Evolutionary conservation across 768 basidiomycete species (phyloP).

Genomic region (Suillus sp.): DNA sequence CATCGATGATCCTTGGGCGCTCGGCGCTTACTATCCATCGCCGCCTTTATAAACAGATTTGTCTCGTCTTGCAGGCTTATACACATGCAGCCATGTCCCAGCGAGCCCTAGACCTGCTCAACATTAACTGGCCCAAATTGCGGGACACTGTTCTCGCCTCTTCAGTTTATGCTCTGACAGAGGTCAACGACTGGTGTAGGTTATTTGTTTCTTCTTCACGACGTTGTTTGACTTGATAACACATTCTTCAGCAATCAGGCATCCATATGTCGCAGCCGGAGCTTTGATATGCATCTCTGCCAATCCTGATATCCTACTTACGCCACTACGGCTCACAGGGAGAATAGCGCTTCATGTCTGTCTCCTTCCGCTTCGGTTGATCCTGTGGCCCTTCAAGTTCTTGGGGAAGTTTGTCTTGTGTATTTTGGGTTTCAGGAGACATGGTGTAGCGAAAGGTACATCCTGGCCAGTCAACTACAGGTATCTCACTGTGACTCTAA

Average conservation of each 20-base stretch:
- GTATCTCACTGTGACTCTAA: neutral
- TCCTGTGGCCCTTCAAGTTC: constrained; percentile 8
- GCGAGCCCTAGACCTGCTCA: too few species aligned
- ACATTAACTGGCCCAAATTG: neutral
- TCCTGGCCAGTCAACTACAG: neutral
- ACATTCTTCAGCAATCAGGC: constrained; percentile 2
- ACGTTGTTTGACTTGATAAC: neutral
- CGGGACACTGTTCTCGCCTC: constrained; percentile 1
- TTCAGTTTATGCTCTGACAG: neutral
- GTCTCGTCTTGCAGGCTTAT: neutral
- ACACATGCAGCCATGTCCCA: neutral
- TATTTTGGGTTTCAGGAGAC: constrained; percentile 7
- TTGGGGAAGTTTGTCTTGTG: neutral
- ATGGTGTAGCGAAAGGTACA: constrained; percentile 10
- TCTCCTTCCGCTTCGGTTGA: neutral
- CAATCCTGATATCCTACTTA: constrained; percentile 9
- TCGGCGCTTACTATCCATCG: neutral
- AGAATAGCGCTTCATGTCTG: neutral
- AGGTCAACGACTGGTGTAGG: constrained; percentile 5
- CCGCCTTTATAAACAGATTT: neutral
- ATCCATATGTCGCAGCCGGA: constrained; percentile 5
- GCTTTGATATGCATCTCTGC: neutral
- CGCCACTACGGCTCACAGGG: neutral
- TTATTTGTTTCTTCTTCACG: neutral
- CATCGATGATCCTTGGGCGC: neutral